These are phyloP conservation scores for Leccinum obscurum DNA, from an alignment of 768 basidiomycete species.

Conservation along the genomic window DNA sequence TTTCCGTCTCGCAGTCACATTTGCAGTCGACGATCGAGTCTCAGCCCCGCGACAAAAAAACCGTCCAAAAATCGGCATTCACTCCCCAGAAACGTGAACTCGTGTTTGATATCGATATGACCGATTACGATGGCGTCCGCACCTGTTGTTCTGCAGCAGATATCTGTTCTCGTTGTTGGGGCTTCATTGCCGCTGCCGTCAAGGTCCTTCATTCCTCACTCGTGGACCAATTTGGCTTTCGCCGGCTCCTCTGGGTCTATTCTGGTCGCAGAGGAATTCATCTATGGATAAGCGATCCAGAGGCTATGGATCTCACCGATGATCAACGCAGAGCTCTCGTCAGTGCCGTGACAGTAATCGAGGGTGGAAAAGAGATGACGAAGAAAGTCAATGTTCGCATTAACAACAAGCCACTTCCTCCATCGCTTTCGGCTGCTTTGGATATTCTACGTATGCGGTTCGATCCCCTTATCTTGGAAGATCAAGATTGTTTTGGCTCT, in stretches of 20 bases:
- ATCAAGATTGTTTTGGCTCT: constrained; percentile 81
- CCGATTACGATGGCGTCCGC: constrained; percentile 94
- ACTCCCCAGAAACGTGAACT: constrained; percentile 83
- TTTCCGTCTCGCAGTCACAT: not conserved
- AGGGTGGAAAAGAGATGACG: constrained; percentile 74
- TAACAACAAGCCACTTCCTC: constrained; percentile 55
- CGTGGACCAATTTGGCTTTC: constrained; percentile 88
- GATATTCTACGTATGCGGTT: constrained; percentile 59
- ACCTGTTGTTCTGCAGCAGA: constrained; percentile 92
- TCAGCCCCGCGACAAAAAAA: constrained; percentile 89
- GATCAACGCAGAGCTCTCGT: constrained; percentile 87
- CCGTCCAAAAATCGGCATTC: constrained; percentile 66
- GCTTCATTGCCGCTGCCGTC: constrained; percentile 90
- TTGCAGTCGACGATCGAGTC: constrained; percentile 3
- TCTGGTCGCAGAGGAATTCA: constrained; percentile 98
- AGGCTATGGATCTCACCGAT: constrained; percentile 88
- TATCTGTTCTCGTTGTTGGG: constrained; percentile 94
- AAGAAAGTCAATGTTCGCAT: constrained; percentile 79
- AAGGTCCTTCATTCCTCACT: constrained; percentile 78
- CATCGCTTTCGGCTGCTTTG: constrained; percentile 61
- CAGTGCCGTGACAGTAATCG: constrained; percentile 82
- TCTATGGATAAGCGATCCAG: constrained; percentile 91
- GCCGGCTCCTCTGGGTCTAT: constrained; percentile 94
- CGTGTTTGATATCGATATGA: constrained; percentile 99
- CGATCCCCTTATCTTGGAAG: constrained; percentile 62